Percentiles rank a stretch among this genome's conserved stretches.
Conservation (phyloP, 371 early-diverging fungal species). For the Mortierella sp. region DNA sequence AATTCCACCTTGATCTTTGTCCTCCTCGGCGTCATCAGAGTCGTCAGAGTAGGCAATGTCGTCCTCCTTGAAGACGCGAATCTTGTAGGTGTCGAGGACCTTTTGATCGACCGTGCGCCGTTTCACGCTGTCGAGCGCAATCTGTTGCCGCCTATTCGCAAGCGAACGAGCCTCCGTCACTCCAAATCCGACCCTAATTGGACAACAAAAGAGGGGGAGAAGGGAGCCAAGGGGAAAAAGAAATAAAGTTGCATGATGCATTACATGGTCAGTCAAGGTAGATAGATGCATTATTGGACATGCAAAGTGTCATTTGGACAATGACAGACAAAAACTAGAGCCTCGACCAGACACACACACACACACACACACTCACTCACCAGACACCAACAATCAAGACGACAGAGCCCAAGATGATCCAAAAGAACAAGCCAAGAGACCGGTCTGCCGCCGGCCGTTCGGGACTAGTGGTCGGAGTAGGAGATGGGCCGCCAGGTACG, state of each 20-base stretch:
- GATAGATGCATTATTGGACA: background rate
- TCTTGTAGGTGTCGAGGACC: slow-evolving; percentile 40
- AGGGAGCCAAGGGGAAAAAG: background rate
- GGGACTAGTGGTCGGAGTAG: background rate
- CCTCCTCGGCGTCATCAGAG: slow-evolving; percentile 7
- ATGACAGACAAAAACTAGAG: background rate
- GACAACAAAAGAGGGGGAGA: background rate
- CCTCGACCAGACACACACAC: no score
- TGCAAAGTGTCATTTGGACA: background rate
- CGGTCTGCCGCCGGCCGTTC: slow-evolving; percentile 31
- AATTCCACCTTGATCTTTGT: background rate
- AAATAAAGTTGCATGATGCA: slow-evolving; percentile 1
- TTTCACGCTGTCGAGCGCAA: slow-evolving; percentile 31
- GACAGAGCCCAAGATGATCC: slow-evolving; percentile 45
- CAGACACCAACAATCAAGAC: slow-evolving; percentile 47
- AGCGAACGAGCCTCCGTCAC: slow-evolving; percentile 44
- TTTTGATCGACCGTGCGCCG: slow-evolving; percentile 44
- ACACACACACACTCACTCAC: slow-evolving; percentile 14
- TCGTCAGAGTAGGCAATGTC: slow-evolving; percentile 40
- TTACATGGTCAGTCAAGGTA: background rate
- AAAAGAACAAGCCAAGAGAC: slow-evolving; percentile 46
- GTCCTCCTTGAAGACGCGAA: slow-evolving; percentile 33
- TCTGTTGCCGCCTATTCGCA: slow-evolving; percentile 27
- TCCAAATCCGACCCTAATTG: slow-evolving; percentile 45
- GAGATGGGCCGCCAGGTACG: background rate